These are phyloP conservation scores for Dimocarpus longan DNA, from an alignment of 345 rosid species.

Conservation along the genomic window DNA sequence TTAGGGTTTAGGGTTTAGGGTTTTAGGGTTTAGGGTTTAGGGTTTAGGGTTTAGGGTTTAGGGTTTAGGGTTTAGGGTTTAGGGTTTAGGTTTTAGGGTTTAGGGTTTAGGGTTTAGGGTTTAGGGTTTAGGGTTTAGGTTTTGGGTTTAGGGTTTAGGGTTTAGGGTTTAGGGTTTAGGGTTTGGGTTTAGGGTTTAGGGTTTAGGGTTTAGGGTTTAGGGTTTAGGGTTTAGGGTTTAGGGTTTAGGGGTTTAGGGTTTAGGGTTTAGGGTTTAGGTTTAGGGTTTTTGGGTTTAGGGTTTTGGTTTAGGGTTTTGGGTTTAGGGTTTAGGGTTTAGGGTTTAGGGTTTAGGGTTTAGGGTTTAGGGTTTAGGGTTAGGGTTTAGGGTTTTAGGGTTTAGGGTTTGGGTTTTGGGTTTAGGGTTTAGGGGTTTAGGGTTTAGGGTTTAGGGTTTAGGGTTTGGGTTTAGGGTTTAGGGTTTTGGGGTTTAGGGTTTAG, in stretches of 20 bases:
- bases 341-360: too few relatives aligned
- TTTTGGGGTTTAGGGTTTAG: too few relatives aligned
- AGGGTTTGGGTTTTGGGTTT: too few relatives aligned
- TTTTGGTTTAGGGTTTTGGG: too few relatives aligned
- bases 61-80: slow-evolving; percentile 24
- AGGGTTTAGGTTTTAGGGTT: slow-evolving; percentile 15
- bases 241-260: too few relatives aligned
- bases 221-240: slow-evolving; percentile 10
- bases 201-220: slow-evolving; percentile 16
- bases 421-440: too few relatives aligned
- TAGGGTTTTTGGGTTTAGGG: not conserved
- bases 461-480: too few relatives aligned
- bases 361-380: too few relatives aligned
- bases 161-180: slow-evolving; percentile 14
- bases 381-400: too few relatives aligned
- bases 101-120: slow-evolving; percentile 11
- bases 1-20: slow-evolving; percentile 32
- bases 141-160: slow-evolving; percentile 11
- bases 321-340: too few relatives aligned
- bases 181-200: slow-evolving; percentile 14
- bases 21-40: slow-evolving; percentile 8
- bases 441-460: too few relatives aligned
- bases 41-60: slow-evolving; percentile 13
- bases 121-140: slow-evolving; percentile 1
- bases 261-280: not conserved